Percentiles rank a stretch among this genome's conserved stretches.
These are phyloP conservation scores for Curvularia verruculosa DNA, from an alignment of 2,329 filamentous ascomycete genomes.

Conservation along the genomic window DNA sequence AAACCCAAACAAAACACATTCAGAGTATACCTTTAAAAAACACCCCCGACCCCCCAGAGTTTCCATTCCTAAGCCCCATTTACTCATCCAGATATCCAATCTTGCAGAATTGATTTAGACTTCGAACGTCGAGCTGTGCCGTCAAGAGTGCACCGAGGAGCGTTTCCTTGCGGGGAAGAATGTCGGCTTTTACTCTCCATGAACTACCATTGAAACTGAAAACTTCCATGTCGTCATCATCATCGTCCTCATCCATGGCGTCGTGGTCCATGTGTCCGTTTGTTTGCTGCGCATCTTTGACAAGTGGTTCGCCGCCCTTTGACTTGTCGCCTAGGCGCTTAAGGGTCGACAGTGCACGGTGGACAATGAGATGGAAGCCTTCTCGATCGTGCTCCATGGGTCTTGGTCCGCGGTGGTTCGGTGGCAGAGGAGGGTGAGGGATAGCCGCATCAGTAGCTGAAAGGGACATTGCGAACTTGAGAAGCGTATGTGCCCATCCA, in stretches of 20 bases:
- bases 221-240: constrained; percentile 44
- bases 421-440: constrained; percentile 35
- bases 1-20: background rate
- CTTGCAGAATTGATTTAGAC: constrained; percentile 51
- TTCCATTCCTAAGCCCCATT: background rate
- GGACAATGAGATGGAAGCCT: constrained; percentile 50
- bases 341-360: constrained; percentile 56
- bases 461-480: constrained; percentile 75
- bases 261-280: constrained; percentile 36
- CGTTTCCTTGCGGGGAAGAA: constrained; percentile 54
- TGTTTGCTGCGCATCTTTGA: constrained; percentile 33
- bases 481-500: constrained; percentile 80
- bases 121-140: constrained; percentile 51
- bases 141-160: constrained; percentile 56
- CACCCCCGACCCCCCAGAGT: background rate
- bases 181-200: constrained; percentile 49
- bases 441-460: constrained; percentile 38
- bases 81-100: constrained; percentile 47
- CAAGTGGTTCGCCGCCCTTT: constrained; percentile 43
- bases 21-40: background rate
- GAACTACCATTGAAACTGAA: constrained; percentile 38
- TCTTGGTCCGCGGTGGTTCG: constrained; percentile 39
- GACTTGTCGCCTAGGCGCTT: constrained; percentile 55
- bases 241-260: constrained; percentile 31
- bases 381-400: constrained; percentile 44